Percentiles rank a stretch among this genome's conserved stretches.
Evolutionary conservation across 306 rosid genomes (phyloP).

Genomic region (Sechiopsis laciniata): DNA sequence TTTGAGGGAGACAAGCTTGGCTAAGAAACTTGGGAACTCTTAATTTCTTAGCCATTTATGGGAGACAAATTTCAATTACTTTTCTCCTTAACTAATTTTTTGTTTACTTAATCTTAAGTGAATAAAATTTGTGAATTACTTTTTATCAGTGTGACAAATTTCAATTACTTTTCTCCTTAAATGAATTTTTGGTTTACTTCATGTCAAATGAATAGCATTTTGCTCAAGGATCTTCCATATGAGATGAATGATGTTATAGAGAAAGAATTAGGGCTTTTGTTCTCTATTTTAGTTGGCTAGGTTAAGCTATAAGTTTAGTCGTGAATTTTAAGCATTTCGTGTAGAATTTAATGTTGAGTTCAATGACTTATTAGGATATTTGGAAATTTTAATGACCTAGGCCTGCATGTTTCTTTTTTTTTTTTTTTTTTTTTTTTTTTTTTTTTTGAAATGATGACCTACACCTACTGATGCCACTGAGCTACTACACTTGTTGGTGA

Average conservation of each 20-base stretch:
- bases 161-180: conserved; percentile 1
- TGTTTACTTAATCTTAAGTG: neutral
- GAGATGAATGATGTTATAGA: neutral
- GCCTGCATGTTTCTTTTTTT: too few species aligned
- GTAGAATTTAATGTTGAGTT: neutral
- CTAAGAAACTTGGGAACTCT: neutral
- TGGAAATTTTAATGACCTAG: too few species aligned
- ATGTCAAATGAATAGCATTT: neutral
- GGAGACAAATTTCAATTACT: conserved; percentile 5
- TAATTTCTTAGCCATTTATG: conserved; percentile 7
- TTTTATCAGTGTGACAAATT: too few species aligned
- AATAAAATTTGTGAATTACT: neutral
- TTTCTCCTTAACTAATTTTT: neutral
- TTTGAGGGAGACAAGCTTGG: conserved; percentile 6
- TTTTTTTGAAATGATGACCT: too few species aligned
- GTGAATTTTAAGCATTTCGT: neutral
- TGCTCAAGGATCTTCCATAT: neutral
- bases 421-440: too few species aligned
- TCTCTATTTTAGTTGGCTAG: neutral
- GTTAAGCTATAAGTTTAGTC: neutral
- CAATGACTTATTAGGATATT: neutral
- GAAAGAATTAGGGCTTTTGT: neutral
- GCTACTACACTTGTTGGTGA: too few species aligned
- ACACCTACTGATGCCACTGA: too few species aligned
- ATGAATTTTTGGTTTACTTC: neutral